These are phyloP conservation scores for Microstegium vimineum DNA, from an alignment of 176 grass and related monocot genomes.

Conservation along the genomic window DNA sequence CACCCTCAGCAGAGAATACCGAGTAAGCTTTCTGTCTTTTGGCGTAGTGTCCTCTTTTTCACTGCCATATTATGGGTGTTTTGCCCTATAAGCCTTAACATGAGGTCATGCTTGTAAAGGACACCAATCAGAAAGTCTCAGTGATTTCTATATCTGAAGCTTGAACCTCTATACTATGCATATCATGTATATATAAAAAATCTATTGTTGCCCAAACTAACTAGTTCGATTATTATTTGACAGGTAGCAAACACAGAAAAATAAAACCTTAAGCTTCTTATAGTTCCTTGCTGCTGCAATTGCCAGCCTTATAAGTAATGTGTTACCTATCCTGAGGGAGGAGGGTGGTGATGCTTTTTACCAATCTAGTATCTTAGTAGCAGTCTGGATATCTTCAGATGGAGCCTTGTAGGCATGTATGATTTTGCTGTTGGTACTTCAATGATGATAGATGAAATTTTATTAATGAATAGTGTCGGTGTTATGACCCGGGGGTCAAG, in stretches of 20 bases:
- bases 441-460: background rate
- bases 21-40: slow-evolving; percentile 54
- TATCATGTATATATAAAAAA: background rate
- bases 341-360: slow-evolving; percentile 4
- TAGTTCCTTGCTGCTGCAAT: slow-evolving; percentile 13
- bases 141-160: slow-evolving; percentile 6
- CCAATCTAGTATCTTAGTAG: background rate
- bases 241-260: background rate
- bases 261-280: slow-evolving; percentile 7
- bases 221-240: background rate
- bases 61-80: background rate
- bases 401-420: background rate
- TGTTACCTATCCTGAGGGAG: background rate
- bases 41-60: slow-evolving; percentile 8
- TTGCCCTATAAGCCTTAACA: background rate
- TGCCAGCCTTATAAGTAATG: background rate
- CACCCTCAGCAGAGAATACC: slow-evolving; percentile 70
- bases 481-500: too few species aligned
- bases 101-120: slow-evolving; percentile 23
- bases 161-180: slow-evolving; percentile 5
- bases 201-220: background rate
- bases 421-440: background rate
- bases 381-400: slow-evolving; percentile 1
- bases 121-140: slow-evolving; percentile 5
- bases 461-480: background rate